Percentiles rank a stretch among this genome's conserved stretches.
Conservation (phyloP, 1,284 basidiomycete genomes). For the Chiua sp. region DNA sequence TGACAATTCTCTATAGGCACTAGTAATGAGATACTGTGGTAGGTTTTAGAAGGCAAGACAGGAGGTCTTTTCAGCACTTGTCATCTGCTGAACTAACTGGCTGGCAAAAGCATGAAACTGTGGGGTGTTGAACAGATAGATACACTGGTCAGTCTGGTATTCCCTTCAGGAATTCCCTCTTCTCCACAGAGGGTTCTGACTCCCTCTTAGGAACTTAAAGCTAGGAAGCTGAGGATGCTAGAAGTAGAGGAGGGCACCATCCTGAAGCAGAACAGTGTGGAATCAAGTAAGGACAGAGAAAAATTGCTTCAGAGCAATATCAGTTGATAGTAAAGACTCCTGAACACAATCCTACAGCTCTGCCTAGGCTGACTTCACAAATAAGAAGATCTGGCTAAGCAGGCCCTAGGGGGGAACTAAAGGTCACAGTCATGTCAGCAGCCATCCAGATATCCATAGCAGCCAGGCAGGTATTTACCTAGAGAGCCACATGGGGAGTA, state of each 20-base stretch:
- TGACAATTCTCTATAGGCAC: constrained; percentile 13
- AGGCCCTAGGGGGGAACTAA: neutral
- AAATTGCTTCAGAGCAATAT: too few relatives aligned
- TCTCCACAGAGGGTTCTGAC: too few relatives aligned
- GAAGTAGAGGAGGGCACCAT: constrained; percentile 29
- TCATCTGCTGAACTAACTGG: constrained; percentile 12
- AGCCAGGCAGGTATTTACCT: too few relatives aligned
- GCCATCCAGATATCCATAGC: too few relatives aligned
- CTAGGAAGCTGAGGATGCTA: constrained; percentile 19
- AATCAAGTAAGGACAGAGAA: neutral
- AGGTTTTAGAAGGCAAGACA: constrained; percentile 20
- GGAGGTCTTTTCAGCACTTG: constrained; percentile 18
- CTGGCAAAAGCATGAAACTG: constrained; percentile 27
- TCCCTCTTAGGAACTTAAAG: constrained; percentile 4
- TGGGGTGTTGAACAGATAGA: constrained; percentile 21
- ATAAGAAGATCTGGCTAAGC: too few relatives aligned
- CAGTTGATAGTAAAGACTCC: too few relatives aligned
- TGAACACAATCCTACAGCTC: too few relatives aligned
- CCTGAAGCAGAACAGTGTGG: constrained; percentile 30
- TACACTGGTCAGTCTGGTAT: constrained; percentile 1
- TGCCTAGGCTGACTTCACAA: too few relatives aligned
- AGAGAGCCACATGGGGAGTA: too few relatives aligned
- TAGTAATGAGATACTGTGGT: constrained; percentile 11
- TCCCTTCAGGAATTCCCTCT: too few relatives aligned
- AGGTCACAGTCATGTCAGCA: too few relatives aligned